Evolutionary conservation across 495 filamentous ascomycete species (phyloP).

Genomic region (Tuber umbilicatum): DNA sequence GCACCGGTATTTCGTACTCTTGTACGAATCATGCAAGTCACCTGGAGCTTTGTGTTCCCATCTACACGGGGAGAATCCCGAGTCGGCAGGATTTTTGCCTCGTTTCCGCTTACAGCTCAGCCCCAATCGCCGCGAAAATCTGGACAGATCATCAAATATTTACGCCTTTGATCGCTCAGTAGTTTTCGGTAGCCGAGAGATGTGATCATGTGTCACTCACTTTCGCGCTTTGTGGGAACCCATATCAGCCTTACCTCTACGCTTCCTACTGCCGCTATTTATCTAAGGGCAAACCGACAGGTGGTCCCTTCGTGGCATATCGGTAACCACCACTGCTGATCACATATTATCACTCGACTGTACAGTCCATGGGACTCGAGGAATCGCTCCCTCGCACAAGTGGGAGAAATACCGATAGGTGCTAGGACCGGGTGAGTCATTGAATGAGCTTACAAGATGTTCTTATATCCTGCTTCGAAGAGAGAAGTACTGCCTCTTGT

Average conservation of each 20-base stretch:
- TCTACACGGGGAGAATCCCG: not conserved
- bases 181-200: not conserved
- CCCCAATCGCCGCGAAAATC: not conserved
- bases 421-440: not conserved
- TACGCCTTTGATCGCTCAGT: not conserved
- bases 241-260: not conserved
- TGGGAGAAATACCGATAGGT: not conserved
- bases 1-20: not conserved
- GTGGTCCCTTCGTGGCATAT: not conserved
- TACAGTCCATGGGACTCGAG: not conserved
- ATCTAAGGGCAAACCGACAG: not conserved
- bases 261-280: not conserved
- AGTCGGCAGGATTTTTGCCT: not conserved
- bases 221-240: not conserved
- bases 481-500: not conserved
- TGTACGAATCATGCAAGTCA: not conserved
- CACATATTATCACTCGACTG: slow-evolving; percentile 12
- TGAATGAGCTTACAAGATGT: not conserved
- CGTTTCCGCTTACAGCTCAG: not conserved
- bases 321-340: not conserved
- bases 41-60: not conserved
- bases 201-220: not conserved
- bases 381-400: not conserved
- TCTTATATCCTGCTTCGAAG: not conserved
- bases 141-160: not conserved